Evolutionary conservation across 129 eudicot genomes (phyloP).

Genomic region (Artemisia argyi): DNA sequence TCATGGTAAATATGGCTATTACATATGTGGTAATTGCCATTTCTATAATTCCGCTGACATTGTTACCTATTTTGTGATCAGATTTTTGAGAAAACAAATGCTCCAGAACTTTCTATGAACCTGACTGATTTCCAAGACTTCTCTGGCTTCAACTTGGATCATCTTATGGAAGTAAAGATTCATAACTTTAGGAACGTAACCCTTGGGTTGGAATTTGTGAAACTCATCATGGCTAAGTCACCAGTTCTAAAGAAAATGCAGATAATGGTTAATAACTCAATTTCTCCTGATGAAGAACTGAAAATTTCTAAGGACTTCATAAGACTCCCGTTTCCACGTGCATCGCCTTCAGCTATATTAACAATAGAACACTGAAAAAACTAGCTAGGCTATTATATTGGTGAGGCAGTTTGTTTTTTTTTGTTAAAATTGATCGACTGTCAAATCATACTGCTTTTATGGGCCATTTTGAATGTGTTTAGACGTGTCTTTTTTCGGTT

Average conservation of each 20-base stretch:
- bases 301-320: too few species aligned
- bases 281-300: constrained; percentile 8
- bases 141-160: background rate
- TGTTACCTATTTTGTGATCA: background rate
- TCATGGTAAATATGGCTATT: background rate
- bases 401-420: too few species aligned
- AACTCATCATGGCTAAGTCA: constrained; percentile 27
- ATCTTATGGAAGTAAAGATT: constrained; percentile 11
- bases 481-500: too few species aligned
- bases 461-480: too few species aligned
- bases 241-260: constrained; percentile 5
- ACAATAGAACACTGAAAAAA: background rate
- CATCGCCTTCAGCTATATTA: too few species aligned
- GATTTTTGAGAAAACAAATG: background rate
- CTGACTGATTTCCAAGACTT: constrained; percentile 7
- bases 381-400: background rate
- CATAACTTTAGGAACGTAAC: background rate
- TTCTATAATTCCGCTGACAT: background rate
- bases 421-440: too few species aligned
- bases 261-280: background rate
- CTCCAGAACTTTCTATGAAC: background rate
- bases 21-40: background rate
- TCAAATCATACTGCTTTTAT: too few species aligned
- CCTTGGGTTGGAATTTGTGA: constrained; percentile 19
- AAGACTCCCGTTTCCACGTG: too few species aligned